Conservation (phyloP, 192 early-diverging fungal genomes). For the Coemansia sp. region DNA sequence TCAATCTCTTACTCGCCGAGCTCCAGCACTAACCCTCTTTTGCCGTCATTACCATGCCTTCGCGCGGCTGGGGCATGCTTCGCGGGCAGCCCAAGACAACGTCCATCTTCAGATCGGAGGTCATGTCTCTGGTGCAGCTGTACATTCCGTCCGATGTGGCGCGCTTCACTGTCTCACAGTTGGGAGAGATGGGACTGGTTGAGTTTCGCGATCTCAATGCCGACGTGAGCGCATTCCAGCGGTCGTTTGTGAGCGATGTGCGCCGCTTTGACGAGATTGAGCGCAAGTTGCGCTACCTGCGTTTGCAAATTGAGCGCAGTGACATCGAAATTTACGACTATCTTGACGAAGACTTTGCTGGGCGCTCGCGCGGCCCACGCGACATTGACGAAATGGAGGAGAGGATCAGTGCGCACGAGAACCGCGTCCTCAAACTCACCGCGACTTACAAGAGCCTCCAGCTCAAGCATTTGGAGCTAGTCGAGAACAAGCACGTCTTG, state of each 20-base stretch:
- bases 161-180: conserved; percentile 84
- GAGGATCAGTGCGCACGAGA: conserved; percentile 75
- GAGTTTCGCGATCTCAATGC: conserved; percentile 96
- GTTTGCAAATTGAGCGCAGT: conserved; percentile 72
- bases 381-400: conserved; percentile 94
- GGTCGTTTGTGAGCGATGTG: conserved; percentile 93
- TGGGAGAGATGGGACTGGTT: conserved; percentile 92
- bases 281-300: conserved; percentile 90
- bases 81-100: conserved; percentile 46
- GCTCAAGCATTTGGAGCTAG: conserved; percentile 81
- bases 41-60: conserved; percentile 20
- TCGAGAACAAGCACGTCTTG: conserved; percentile 86
- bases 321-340: conserved; percentile 60
- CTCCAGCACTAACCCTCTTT: no score
- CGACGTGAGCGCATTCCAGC: conserved; percentile 94
- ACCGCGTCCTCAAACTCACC: conserved; percentile 81
- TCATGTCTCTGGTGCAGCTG: conserved; percentile 92
- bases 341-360: conserved; percentile 52
- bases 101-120: conserved; percentile 85
- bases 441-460: conserved; percentile 81
- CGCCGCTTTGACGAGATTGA: conserved; percentile 96
- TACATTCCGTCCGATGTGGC: conserved; percentile 95
- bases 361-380: conserved; percentile 69
- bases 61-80: conserved; percentile 43
- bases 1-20: no score